Evolutionary conservation across 176 grass and related monocot genomes (phyloP), one percentile per base, ranked within the genome.

Genomic region (Hordeum vulgare): DNA sequence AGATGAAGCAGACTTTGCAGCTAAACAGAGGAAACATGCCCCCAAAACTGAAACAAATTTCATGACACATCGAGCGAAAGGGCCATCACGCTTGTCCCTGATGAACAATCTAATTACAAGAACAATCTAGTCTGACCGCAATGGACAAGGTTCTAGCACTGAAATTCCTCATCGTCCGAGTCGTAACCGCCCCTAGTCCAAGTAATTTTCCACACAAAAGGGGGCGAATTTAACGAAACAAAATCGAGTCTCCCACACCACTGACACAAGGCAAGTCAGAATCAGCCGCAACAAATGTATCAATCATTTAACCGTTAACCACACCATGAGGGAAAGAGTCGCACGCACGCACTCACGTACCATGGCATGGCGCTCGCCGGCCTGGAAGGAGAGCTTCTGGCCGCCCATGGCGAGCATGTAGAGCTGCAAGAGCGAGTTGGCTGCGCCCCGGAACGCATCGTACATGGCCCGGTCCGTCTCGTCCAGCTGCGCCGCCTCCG

Each of bases 391-490:
- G 26, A 68, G 53, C 90, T 81, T 95, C 85, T 95, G 90, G 7
- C 86, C 85, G 65, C 88, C 88, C 90, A 90, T 95, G 90, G 75
- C 58, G 71, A 86, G 87, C 34, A 88, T 92, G 85, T 95, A 90
- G 51, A 92, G 79, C 83, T 95, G 90, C 45, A 87, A 95, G 21
- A 95, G 86, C 27, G 88, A 95, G 85, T 90, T 95, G 61, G 90
- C 90, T 8, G 83, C 93, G 76, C 90, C 79, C 1, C 87, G 74
- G 88, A 92, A 95, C 11, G 85, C 88, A 0, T 83, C 90, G 64
- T 95, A 95, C 64, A 92, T 71, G 71, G 90, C 90, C 31, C 90
- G 88, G 80, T 95, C 90, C 85, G 83, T 89, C 90, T 95, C 93
- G 64, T 95, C 93, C 28, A 92, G 93, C 25, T 83, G 57, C 66